Conservation (phyloP, 805 yeast genomes). For the Hanseniaspora guilliermondii region DNA sequence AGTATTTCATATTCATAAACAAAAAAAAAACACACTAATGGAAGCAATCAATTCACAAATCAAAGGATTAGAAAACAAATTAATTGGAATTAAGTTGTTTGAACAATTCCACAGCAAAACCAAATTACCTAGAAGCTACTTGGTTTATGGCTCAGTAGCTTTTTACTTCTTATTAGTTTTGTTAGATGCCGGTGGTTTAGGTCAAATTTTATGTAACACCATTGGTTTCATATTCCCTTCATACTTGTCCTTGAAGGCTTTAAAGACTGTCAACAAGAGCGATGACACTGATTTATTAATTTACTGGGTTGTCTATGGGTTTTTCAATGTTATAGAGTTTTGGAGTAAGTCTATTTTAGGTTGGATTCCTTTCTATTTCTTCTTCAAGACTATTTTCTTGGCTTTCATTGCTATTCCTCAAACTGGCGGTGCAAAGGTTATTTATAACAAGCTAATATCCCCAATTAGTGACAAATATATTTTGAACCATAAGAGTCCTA, state of each 20-base stretch:
- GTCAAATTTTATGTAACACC: constrained; percentile 83
- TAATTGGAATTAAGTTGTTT: constrained; percentile 26
- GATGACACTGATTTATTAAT: constrained; percentile 87
- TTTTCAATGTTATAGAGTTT: constrained; percentile 81
- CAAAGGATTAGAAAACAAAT: constrained; percentile 15
- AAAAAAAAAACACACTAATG: background rate
- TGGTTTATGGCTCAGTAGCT: constrained; percentile 51
- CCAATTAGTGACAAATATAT: constrained; percentile 44
- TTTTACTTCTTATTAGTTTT: constrained; percentile 68
- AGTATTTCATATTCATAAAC: too few relatives aligned
- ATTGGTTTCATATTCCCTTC: constrained; percentile 88
- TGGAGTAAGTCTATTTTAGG: constrained; percentile 88
- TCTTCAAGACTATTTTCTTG: constrained; percentile 79
- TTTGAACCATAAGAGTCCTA: background rate
- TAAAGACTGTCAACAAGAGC: constrained; percentile 50
- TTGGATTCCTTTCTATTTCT: constrained; percentile 95
- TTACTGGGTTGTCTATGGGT: constrained; percentile 97
- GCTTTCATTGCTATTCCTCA: constrained; percentile 80
- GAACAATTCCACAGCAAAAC: constrained; percentile 34
- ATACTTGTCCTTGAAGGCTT: constrained; percentile 72
- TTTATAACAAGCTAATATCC: constrained; percentile 52
- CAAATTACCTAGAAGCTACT: constrained; percentile 71
- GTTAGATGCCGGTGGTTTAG: constrained; percentile 86
- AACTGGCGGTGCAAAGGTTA: constrained; percentile 69
- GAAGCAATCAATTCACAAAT: constrained; percentile 1